Conservation (phyloP, 345 rosid genomes). For the Toxicodendron radicans region DNA sequence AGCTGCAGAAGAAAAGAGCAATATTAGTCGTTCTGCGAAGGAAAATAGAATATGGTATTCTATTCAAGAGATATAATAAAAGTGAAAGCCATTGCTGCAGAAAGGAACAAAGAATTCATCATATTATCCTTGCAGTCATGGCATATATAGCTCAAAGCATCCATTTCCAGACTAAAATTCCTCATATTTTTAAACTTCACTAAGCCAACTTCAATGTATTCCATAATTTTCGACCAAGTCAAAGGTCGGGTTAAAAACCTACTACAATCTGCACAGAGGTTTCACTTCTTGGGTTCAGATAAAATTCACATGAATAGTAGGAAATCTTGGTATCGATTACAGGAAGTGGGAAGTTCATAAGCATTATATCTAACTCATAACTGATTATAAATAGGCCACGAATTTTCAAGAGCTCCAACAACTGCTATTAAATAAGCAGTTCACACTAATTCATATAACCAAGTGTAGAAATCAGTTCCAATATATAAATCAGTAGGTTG, state of each 20-base stretch:
- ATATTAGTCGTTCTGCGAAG: background rate
- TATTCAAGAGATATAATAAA: background rate
- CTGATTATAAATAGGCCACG: background rate
- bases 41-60: background rate
- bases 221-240: background rate
- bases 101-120: background rate
- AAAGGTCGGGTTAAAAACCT: background rate
- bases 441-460: background rate
- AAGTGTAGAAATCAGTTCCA: too few relatives aligned
- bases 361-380: background rate
- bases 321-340: background rate
- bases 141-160: background rate
- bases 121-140: background rate
- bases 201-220: background rate
- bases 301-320: background rate
- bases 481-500: too few relatives aligned
- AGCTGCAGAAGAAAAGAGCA: constrained; percentile 47
- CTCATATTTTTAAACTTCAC: background rate
- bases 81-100: background rate
- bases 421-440: background rate
- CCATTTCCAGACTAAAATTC: background rate
- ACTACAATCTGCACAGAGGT: too few relatives aligned
- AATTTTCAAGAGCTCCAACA: constrained; percentile 2
- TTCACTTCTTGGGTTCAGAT: background rate
- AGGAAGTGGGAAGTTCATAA: background rate